Base-by-base conservation (phyloP, 768 basidiomycete species). In the Tubosaeta sp. region DNA sequence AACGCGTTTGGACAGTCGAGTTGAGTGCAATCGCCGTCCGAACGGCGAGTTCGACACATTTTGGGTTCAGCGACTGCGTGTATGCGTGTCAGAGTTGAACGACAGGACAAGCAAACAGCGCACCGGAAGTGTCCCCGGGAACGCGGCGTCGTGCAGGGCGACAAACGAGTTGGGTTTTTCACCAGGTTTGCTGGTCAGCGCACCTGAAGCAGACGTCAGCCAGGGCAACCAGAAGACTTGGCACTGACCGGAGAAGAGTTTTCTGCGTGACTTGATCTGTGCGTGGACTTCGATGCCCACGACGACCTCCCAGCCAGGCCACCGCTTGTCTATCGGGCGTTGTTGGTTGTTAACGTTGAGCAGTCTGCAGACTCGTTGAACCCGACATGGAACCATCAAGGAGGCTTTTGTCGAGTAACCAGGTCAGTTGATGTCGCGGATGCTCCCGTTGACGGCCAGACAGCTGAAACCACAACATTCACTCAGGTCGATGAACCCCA, bases 221-320 rank as follows among this genome's bases (percentile, higher is more conserved):
- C 10, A 14, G 4, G 40, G 13, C 24, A n/a, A n/a, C 19, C 13
- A n/a, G 21, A 25, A 24, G 13, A 32, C 30, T 13, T 10, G 13
- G 9, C 21, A 69, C 78, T 54, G 21, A 83, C 82, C 61, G 32
- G 94, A 97, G 69, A 99, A 97, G 22, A 99, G 77, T 69, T 99
- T 99, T 50, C 75, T 71, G 50, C 84, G 80, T 3, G 92, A 86
- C 68, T 87, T 90, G 63, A 99, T 81, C 66, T 98, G 95, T 0
- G 93, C 90, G 64, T 98, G 96, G 6, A 95, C 90, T 63, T 99
- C 96, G 42, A 99, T 85, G 14, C 96, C 96, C 29, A 98, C 83
- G 35, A 95, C 75, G 18, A 96, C 85, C 56, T 86, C 78, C 90
- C 91, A 98, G 19, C 85, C 92, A 14, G 85, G 86, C 89, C 89